phyloP scores from a whole-genome alignment of 1,284 basidiomycete species.

The Heliocybe sulcata region DNA sequence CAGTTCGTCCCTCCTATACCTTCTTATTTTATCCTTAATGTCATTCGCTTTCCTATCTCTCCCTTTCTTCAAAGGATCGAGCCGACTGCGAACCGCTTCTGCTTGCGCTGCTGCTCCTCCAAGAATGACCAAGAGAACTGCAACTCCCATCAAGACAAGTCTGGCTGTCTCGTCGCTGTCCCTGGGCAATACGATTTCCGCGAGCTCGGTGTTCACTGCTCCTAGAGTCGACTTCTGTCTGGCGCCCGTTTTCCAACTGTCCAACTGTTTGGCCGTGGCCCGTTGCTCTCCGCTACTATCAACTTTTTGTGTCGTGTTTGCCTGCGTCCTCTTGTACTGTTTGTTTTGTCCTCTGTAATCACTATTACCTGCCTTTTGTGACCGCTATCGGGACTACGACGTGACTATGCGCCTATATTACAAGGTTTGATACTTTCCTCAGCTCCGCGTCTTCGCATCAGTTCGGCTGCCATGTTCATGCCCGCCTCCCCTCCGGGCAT shows the following conservation, averaged over 20 bases:
- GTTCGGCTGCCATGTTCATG: too few relatives aligned
- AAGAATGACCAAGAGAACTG: slow-evolving; percentile 38
- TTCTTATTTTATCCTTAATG: background rate
- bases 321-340: too few relatives aligned
- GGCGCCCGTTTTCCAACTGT: too few relatives aligned
- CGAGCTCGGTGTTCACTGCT: slow-evolving; percentile 26
- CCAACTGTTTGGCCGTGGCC: background rate
- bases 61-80: slow-evolving; percentile 28
- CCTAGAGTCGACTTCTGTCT: slow-evolving; percentile 12
- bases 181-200: slow-evolving; percentile 38
- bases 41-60: background rate
- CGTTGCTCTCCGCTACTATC: background rate
- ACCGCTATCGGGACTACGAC: too few relatives aligned
- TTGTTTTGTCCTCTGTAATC: too few relatives aligned
- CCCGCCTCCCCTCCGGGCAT: too few relatives aligned
- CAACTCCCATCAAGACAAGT: slow-evolving; percentile 41
- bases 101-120: slow-evolving; percentile 37
- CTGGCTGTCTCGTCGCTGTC: slow-evolving; percentile 33
- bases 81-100: slow-evolving; percentile 37
- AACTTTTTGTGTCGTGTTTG: background rate
- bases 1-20: slow-evolving; percentile 24
- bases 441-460: too few relatives aligned
- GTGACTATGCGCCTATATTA: too few relatives aligned
- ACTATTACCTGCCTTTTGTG: too few relatives aligned
- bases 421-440: too few relatives aligned